phyloP scores from a whole-genome alignment of 1,284 basidiomycete genomes.

The Naganishia cerealis region DNA sequence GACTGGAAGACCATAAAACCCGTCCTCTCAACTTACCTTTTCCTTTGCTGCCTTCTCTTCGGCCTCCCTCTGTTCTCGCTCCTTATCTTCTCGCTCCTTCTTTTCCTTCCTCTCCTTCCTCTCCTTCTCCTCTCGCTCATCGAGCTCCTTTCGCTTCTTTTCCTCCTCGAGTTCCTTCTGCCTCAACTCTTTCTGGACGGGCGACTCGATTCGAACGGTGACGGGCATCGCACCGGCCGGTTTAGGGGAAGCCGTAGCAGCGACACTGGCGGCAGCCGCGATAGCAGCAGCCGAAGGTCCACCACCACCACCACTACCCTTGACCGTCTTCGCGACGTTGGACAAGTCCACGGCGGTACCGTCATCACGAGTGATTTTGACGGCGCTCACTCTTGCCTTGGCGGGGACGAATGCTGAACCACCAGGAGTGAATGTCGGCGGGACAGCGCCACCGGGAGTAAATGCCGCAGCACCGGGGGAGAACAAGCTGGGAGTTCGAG shows the following conservation, averaged over 20 bases:
- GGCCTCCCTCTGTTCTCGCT: conserved; percentile 33
- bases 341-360: conserved; percentile 48
- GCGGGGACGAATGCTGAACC: conserved; percentile 39
- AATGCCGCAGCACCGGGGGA: conserved; percentile 20
- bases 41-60: conserved; percentile 51
- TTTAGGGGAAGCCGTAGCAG: conserved; percentile 33
- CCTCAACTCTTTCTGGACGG: conserved; percentile 55
- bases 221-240: conserved; percentile 38
- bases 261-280: conserved; percentile 12
- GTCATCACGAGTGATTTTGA: conserved; percentile 53
- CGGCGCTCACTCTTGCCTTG: conserved; percentile 29
- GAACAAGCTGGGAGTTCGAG: conserved; percentile 31
- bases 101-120: conserved; percentile 42
- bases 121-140: conserved; percentile 39
- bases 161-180: conserved; percentile 50
- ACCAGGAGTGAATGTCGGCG: conserved; percentile 29
- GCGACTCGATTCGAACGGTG: conserved; percentile 57
- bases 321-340: conserved; percentile 39
- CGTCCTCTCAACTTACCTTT: conserved; percentile 52
- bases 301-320: no score
- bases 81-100: conserved; percentile 44
- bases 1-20: neutral
- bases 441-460: conserved; percentile 12
- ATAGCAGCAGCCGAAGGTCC: conserved; percentile 28
- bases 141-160: conserved; percentile 41